Percentiles rank a stretch among this genome's conserved stretches.
phyloP scores from a whole-genome alignment of 257 asterid genomes.

The Nicotiana otophora region DNA sequence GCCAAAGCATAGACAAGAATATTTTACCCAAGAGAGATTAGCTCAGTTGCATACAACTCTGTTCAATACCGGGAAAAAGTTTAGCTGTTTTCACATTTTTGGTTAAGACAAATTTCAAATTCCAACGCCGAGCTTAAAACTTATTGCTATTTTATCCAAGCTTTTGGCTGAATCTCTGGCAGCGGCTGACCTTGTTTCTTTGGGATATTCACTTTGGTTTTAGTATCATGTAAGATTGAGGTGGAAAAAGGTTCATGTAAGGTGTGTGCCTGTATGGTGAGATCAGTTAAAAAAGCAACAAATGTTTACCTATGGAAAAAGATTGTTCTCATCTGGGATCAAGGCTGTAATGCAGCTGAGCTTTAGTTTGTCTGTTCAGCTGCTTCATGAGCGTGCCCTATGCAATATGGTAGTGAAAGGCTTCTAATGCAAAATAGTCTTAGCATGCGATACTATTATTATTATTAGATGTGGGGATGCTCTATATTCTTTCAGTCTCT shows the following conservation, averaged over 20 bases:
- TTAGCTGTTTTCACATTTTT: neutral
- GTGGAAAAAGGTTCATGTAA: neutral
- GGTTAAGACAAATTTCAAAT: neutral
- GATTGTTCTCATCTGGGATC: neutral
- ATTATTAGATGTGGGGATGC: neutral
- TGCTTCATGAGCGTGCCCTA: neutral
- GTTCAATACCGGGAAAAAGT: neutral
- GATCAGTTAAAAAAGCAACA: neutral
- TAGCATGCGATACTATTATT: neutral
- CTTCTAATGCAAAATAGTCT: neutral
- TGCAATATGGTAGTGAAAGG: neutral
- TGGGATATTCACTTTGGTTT: neutral
- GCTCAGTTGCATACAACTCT: neutral
- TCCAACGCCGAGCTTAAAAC: neutral
- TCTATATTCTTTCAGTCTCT: neutral
- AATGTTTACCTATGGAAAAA: neutral
- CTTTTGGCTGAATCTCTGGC: neutral
- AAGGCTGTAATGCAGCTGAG: neutral
- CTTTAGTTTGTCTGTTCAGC: neutral
- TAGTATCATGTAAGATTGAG: neutral
- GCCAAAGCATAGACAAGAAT: neutral
- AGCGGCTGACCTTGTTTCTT: neutral
- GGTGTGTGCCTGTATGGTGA: neutral
- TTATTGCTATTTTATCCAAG: neutral
- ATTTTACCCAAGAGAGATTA: neutral